Evolutionary conservation across 1,284 basidiomycete species (phyloP).

Genomic region (Ceratobasidium sp.): DNA sequence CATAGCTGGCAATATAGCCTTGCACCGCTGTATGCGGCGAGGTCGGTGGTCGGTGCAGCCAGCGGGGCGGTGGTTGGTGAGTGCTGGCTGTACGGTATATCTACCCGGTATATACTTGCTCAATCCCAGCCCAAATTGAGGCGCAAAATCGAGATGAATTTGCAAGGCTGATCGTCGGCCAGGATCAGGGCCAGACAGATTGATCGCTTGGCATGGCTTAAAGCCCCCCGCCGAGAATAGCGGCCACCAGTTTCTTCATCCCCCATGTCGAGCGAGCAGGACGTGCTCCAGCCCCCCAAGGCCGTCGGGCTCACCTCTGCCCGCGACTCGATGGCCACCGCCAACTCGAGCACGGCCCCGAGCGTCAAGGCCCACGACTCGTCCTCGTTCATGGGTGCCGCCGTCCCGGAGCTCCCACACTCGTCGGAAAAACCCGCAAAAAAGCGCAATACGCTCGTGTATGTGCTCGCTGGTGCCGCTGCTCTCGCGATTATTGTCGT

Average conservation of each 20-base stretch:
- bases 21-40: neutral
- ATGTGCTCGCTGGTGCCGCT: slow-evolving; percentile 11
- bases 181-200: neutral
- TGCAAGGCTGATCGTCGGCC: slow-evolving; percentile 12
- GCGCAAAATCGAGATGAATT: too few relatives aligned
- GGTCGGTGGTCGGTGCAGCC: neutral
- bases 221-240: neutral
- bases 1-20: neutral
- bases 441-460: slow-evolving; percentile 1
- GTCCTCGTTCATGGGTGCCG: slow-evolving; percentile 13
- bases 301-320: slow-evolving; percentile 11
- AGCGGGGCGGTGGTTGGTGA: too few relatives aligned
- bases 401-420: slow-evolving; percentile 6
- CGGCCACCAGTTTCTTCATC: neutral
- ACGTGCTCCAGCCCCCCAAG: slow-evolving; percentile 31
- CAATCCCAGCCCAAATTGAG: too few relatives aligned
- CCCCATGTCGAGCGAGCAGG: slow-evolving; percentile 13
- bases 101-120: too few relatives aligned
- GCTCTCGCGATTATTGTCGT: slow-evolving; percentile 19
- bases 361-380: slow-evolving; percentile 17
- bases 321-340: slow-evolving; percentile 30
- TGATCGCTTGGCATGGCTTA: slow-evolving; percentile 6
- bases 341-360: slow-evolving; percentile 1
- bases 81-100: too few relatives aligned
- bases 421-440: neutral